These are phyloP conservation scores for Capronia americana DNA, from an alignment of 2,329 filamentous ascomycete genomes.

Conservation along the genomic window DNA sequence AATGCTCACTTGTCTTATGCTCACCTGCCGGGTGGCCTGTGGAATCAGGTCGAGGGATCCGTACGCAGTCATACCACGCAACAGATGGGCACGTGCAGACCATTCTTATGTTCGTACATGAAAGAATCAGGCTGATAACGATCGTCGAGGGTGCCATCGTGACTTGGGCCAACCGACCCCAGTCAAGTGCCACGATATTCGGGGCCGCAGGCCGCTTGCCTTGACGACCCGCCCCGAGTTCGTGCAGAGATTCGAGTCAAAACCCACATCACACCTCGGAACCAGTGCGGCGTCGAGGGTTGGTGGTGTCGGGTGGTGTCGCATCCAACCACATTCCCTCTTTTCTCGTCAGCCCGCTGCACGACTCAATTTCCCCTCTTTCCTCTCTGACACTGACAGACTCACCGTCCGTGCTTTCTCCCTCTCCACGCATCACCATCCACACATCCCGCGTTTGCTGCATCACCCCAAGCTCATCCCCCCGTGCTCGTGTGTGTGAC, in stretches of 20 bases:
- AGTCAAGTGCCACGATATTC: conserved; percentile 5
- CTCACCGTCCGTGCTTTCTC: conserved; percentile 11
- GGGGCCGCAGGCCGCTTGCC: conserved; percentile 3
- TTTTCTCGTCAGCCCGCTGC: conserved; percentile 8
- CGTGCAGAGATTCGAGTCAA: conserved; percentile 6
- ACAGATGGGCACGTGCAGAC: neutral
- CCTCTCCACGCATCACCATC: conserved; percentile 16
- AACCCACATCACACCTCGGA: conserved; percentile 4
- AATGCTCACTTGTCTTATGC: neutral
- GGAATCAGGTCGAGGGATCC: neutral
- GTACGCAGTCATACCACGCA: neutral
- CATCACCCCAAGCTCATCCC: conserved; percentile 22
- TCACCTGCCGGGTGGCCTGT: neutral
- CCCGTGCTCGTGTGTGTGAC: conserved; percentile 22
- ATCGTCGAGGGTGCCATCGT: neutral
- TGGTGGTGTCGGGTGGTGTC: neutral
- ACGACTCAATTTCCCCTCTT: conserved; percentile 12
- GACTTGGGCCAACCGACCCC: conserved; percentile 3
- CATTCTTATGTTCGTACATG: neutral
- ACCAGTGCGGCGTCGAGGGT: neutral
- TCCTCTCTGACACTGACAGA: conserved; percentile 4
- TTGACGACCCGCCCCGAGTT: conserved; percentile 9
- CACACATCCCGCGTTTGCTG: conserved; percentile 32
- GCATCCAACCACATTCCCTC: conserved; percentile 1
- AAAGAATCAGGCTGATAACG: conserved; percentile 10